Percentiles rank a stretch among this genome's conserved stretches.
These are phyloP conservation scores for Fraxinus anomala DNA, from an alignment of 257 asterid species.

Conservation along the genomic window DNA sequence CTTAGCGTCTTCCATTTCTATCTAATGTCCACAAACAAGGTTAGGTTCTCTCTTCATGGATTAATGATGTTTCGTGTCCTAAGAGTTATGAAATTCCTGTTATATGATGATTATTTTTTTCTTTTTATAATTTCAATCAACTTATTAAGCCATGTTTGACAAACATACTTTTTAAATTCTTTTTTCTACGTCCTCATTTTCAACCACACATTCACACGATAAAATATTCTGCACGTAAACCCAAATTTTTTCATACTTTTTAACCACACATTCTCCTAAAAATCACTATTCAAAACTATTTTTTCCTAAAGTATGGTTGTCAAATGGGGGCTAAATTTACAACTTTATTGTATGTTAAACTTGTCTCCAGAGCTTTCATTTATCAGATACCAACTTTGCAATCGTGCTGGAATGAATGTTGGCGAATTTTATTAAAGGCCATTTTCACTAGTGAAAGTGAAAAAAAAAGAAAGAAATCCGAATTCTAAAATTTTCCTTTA, in stretches of 20 bases:
- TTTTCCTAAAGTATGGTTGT: too few species aligned
- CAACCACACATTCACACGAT: too few species aligned
- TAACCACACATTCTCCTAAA: too few species aligned
- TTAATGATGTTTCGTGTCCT: not conserved
- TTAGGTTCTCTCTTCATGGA: constrained; percentile 26
- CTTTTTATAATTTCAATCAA: not conserved
- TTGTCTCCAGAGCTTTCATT: not conserved
- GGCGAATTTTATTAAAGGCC: too few species aligned
- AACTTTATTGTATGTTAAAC: not conserved
- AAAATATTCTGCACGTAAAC: too few species aligned
- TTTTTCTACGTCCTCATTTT: too few species aligned
- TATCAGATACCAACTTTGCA: too few species aligned
- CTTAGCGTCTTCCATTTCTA: constrained; percentile 77
- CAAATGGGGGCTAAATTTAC: not conserved
- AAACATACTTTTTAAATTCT: too few species aligned
- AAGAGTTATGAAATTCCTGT: not conserved
- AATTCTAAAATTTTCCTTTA: not conserved
- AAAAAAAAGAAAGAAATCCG: too few species aligned
- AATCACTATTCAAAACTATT: too few species aligned
- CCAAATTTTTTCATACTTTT: too few species aligned
- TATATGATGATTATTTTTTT: not conserved
- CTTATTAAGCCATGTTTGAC: too few species aligned
- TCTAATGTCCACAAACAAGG: constrained; percentile 89
- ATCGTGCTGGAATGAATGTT: not conserved
- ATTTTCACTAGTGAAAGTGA: not conserved